phyloP scores from a whole-genome alignment of 202 grass and related monocot genomes.

The Carex arenaria region DNA sequence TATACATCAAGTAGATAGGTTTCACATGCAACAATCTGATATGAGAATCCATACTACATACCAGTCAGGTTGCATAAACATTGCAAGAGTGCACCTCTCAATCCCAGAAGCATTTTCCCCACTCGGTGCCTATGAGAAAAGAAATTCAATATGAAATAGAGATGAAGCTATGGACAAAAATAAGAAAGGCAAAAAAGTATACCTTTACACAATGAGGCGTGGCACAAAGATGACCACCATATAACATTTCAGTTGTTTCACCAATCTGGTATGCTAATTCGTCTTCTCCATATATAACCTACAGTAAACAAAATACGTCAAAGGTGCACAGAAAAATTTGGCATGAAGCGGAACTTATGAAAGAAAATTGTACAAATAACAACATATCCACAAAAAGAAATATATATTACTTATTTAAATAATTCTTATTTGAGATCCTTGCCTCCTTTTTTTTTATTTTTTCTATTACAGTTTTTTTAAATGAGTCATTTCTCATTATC shows the following conservation, averaged over 20 bases:
- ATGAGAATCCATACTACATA: constrained; percentile 20
- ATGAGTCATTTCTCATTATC: neutral
- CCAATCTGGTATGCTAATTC: constrained; percentile 97
- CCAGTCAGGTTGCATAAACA: constrained; percentile 99
- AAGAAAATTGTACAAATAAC: neutral
- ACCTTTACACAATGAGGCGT: constrained; percentile 98
- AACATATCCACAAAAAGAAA: neutral
- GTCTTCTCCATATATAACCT: constrained; percentile 74
- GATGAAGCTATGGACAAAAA: neutral
- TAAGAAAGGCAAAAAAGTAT: neutral
- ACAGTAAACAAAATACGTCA: constrained; percentile 2
- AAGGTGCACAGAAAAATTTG: neutral
- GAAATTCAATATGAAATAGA: neutral
- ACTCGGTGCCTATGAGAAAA: constrained; percentile 61
- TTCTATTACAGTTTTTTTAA: neutral
- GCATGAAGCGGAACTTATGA: neutral
- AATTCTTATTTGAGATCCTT: constrained; percentile 3
- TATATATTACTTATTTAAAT: neutral
- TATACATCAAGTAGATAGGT: neutral
- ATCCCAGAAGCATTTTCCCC: constrained; percentile 59
- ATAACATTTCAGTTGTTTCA: constrained; percentile 92
- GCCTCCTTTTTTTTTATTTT: neutral
- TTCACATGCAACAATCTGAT: neutral
- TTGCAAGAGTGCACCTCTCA: constrained; percentile 78
- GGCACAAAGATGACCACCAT: constrained; percentile 69